These are phyloP conservation scores for Mucor sp. DNA, from an alignment of 371 early-diverging fungal genomes.

Conservation along the genomic window DNA sequence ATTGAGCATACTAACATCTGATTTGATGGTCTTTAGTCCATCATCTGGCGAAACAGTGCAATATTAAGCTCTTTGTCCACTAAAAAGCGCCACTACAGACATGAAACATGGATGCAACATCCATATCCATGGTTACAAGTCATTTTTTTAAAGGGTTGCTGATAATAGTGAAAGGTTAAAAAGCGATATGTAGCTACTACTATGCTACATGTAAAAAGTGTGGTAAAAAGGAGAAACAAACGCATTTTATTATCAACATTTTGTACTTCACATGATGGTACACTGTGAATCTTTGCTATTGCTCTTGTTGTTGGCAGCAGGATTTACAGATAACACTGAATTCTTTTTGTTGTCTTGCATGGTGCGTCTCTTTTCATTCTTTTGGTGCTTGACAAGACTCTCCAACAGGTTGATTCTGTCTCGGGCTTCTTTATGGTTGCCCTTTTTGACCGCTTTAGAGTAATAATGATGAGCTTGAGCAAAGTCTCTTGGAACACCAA, in stretches of 20 bases:
- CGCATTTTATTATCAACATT: background rate
- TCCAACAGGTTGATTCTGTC: slow-evolving; percentile 11
- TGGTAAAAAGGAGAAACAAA: background rate
- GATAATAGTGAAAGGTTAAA: too few species aligned
- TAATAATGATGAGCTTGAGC: slow-evolving; percentile 34
- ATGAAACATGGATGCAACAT: too few species aligned
- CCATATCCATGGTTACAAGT: too few species aligned
- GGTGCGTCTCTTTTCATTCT: slow-evolving; percentile 16
- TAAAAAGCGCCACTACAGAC: too few species aligned
- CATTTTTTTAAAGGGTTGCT: too few species aligned
- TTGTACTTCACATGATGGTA: slow-evolving; percentile 15
- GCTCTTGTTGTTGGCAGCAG: background rate
- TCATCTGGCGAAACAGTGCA: too few species aligned
- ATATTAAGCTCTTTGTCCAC: too few species aligned
- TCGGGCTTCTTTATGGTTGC: slow-evolving; percentile 26
- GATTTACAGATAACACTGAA: background rate
- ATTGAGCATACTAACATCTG: too few species aligned
- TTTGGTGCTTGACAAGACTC: slow-evolving; percentile 13
- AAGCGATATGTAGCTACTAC: too few species aligned
- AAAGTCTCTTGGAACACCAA: slow-evolving; percentile 40
- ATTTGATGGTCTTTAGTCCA: too few species aligned
- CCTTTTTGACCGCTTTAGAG: slow-evolving; percentile 35
- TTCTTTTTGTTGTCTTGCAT: slow-evolving; percentile 12
- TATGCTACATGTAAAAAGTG: too few species aligned
- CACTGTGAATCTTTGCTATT: slow-evolving; percentile 16